Conservation (phyloP, 1,139 yeast genomes). For the Pichia sp. region DNA sequence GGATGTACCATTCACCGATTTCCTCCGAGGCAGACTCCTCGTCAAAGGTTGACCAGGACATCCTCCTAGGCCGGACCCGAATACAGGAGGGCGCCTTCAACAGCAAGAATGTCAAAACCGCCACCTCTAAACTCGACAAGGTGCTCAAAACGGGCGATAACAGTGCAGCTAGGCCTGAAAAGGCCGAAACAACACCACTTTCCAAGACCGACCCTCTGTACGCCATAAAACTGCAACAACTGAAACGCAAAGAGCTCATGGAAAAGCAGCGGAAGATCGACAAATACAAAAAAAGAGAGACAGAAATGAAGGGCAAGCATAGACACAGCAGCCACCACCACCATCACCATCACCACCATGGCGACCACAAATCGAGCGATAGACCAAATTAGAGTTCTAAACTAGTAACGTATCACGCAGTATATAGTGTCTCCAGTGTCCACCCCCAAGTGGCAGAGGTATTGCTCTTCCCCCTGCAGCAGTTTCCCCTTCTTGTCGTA, state of each 20-base stretch:
- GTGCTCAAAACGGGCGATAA: constrained; percentile 21
- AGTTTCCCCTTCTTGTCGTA: constrained; percentile 33
- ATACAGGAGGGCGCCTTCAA: constrained; percentile 36
- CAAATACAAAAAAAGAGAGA: constrained; percentile 2
- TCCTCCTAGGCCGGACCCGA: constrained; percentile 46
- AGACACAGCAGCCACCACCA: background rate
- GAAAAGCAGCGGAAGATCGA: constrained; percentile 12
- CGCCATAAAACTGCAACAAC: constrained; percentile 41
- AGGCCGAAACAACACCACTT: constrained; percentile 17
- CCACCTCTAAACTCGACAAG: constrained; percentile 15
- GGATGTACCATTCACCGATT: constrained; percentile 67
- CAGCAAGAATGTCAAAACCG: constrained; percentile 15
- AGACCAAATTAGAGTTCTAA: background rate
- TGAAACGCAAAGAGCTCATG: constrained; percentile 18
- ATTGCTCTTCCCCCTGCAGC: constrained; percentile 38
- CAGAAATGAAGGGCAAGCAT: background rate
- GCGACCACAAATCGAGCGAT: background rate
- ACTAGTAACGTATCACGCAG: constrained; percentile 37
- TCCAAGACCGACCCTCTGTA: constrained; percentile 53
- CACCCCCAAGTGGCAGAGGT: constrained; percentile 56
- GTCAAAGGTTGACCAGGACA: constrained; percentile 37
- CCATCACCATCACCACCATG: background rate
- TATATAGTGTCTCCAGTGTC: constrained; percentile 63
- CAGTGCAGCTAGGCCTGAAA: constrained; percentile 20
- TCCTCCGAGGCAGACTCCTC: constrained; percentile 39